These are phyloP conservation scores for Lunasporangiospora selenospora DNA, from an alignment of 192 early-diverging fungal species.

Conservation along the genomic window DNA sequence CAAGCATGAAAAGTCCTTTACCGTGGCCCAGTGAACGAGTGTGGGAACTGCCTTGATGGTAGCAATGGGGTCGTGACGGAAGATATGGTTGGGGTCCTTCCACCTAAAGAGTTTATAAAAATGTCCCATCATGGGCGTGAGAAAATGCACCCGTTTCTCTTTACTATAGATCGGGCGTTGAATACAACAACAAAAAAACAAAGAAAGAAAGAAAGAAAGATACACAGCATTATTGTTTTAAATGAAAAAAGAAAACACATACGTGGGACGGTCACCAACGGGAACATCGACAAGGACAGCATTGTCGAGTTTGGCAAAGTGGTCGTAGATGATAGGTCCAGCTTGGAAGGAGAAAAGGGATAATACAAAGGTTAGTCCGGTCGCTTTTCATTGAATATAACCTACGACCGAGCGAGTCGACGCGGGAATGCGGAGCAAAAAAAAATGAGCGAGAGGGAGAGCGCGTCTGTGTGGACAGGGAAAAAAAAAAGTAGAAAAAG, in stretches of 20 bases:
- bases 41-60: slow-evolving; percentile 35
- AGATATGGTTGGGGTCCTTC: slow-evolving; percentile 38
- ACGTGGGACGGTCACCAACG: slow-evolving; percentile 47
- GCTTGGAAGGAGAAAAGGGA: neutral
- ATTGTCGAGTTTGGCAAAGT: slow-evolving; percentile 29
- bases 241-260: slow-evolving; percentile 4
- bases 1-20: too few relatives aligned
- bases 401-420: too few relatives aligned
- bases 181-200: neutral
- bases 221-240: too few relatives aligned
- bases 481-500: neutral
- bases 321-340: slow-evolving; percentile 20
- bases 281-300: slow-evolving; percentile 25
- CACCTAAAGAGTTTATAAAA: slow-evolving; percentile 5
- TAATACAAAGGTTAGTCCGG: neutral
- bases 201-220: neutral
- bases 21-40: slow-evolving; percentile 34
- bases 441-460: neutral
- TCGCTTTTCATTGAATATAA: neutral
- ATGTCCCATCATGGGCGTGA: too few relatives aligned
- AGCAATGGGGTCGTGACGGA: slow-evolving; percentile 32
- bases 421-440: neutral
- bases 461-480: neutral
- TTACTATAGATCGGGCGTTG: neutral
- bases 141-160: neutral